Base-by-base conservation (phyloP, 2,329 filamentous ascomycete genomes). In the Penicillium capsulatum region DNA sequence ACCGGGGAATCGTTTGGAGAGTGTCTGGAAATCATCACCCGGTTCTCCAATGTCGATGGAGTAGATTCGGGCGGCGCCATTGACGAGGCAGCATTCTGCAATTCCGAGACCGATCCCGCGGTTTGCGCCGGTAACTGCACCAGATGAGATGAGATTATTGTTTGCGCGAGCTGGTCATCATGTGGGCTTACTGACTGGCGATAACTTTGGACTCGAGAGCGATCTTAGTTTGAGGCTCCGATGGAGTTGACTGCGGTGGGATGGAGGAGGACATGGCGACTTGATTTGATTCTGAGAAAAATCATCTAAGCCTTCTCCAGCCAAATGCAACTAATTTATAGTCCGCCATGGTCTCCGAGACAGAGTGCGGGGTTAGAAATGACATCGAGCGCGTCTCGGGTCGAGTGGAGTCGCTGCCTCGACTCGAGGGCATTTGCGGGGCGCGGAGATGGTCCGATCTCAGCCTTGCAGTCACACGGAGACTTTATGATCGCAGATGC, bases 31-130 rank as follows among this genome's bases (percentile, higher is more conserved):
- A 6, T 56, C 50, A 1, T 53, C 48, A 2, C 48, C 47, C 0
- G 44, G 34, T 11, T 55, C 48, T 9, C 63, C 63, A 27, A 75
- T 68, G 49, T 72, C 69, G 22, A 76, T 66, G 7, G 67, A 70
- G 57, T 71, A 73, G 39, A 75, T 61, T 27, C 55, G 57, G 10
- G 56, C 45, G 9, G 71, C 70, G 14, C 63, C 67, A 36, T 74
- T 74, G 34, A 51, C 47, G 16, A 74, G 67, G 45, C 71, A 73
- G 53, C 61, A 69, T 49, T 72, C 65, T 46, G 70, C 70, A 40
- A 74, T 64, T 3, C 68, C 70, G 6, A 72, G 66, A 3, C 69
- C 69, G 37, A 71, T 70, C 6, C 67, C 67, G 36, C 59, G 52
- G 36, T 64, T 65, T 14, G 62, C 62, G 9, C 60, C 60, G 14